Evolutionary conservation across 2,329 filamentous ascomycete genomes (phyloP).

Genomic region (Colletotrichum sp.): DNA sequence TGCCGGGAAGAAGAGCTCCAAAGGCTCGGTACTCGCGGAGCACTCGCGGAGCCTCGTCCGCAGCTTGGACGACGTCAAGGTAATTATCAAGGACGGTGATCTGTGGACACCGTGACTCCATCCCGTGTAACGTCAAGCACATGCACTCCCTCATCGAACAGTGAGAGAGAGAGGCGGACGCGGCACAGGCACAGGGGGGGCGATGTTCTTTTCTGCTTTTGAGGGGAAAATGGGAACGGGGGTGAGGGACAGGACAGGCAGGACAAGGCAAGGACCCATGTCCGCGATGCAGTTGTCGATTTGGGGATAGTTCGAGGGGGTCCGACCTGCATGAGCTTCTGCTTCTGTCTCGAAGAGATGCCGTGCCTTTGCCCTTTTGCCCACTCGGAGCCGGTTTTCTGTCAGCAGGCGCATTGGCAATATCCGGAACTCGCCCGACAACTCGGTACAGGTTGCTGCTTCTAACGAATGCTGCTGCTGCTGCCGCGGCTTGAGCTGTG

Average conservation of each 20-base stretch:
- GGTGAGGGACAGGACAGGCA: neutral
- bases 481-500: neutral
- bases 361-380: neutral
- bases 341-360: neutral
- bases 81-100: constrained; percentile 20
- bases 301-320: constrained; percentile 9
- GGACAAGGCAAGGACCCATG: neutral
- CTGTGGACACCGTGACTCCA: constrained; percentile 2
- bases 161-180: neutral
- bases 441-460: neutral
- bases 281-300: constrained; percentile 18
- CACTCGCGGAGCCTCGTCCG: constrained; percentile 16
- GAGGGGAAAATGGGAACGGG: constrained; percentile 1
- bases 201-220: neutral
- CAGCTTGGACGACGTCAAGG: constrained; percentile 13
- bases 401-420: neutral
- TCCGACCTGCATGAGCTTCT: constrained; percentile 6
- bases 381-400: constrained; percentile 3
- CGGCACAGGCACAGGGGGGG: neutral
- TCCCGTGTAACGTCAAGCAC: constrained; percentile 8
- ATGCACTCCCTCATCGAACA: neutral
- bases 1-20: constrained; percentile 15
- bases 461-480: neutral
- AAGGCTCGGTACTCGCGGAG: constrained; percentile 14
- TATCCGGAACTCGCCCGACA: constrained; percentile 19